Evolutionary conservation across 768 basidiomycete species (phyloP).

Genomic region (Calocybe indica): DNA sequence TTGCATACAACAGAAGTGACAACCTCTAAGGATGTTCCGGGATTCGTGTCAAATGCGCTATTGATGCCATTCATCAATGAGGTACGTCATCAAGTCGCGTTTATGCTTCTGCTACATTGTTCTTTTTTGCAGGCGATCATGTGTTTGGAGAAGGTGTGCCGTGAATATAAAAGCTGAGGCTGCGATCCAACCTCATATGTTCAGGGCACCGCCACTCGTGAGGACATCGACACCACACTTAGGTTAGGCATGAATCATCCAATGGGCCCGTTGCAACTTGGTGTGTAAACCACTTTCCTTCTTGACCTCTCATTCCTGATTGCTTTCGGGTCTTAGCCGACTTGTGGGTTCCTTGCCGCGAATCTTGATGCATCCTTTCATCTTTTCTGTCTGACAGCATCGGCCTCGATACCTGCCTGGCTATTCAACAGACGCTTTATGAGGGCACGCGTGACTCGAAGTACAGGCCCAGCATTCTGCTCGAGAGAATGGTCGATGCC

Average conservation of each 20-base stretch:
- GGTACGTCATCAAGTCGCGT: constrained; percentile 28
- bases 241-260: constrained; percentile 93
- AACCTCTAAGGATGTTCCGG: constrained; percentile 86
- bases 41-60: constrained; percentile 91
- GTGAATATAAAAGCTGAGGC: background rate
- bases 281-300: constrained; percentile 24
- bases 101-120: too few species aligned
- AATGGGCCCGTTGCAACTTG: constrained; percentile 90
- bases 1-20: constrained; percentile 65
- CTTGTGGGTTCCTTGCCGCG: constrained; percentile 36
- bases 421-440: constrained; percentile 88
- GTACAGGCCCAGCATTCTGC: constrained; percentile 84
- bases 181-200: background rate
- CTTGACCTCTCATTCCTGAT: constrained; percentile 1
- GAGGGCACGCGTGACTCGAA: constrained; percentile 90
- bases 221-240: constrained; percentile 94
- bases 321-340: constrained; percentile 33
- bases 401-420: constrained; percentile 94
- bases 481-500: constrained; percentile 96
- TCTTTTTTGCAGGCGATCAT: constrained; percentile 68
- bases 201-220: constrained; percentile 85
- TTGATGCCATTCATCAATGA: constrained; percentile 98
- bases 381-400: constrained; percentile 48
- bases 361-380: constrained; percentile 3
- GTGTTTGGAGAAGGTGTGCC: constrained; percentile 76